These are phyloP conservation scores for Eucalyptus erythrocorys DNA, from an alignment of 345 rosid species.

Conservation along the genomic window DNA sequence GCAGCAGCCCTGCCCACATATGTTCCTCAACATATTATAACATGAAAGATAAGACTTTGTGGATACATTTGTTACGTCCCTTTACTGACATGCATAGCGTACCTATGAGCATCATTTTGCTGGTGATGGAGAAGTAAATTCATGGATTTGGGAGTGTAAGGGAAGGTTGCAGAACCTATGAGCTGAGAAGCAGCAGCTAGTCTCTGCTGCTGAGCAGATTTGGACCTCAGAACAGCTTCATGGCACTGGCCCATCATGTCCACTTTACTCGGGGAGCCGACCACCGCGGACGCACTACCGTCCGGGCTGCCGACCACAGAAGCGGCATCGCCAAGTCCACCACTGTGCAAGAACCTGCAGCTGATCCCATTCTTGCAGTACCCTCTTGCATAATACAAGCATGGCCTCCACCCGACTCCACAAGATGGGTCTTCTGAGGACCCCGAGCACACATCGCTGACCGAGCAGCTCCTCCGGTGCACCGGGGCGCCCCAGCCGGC, in stretches of 20 bases:
- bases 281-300: neutral
- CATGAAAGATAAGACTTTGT: neutral
- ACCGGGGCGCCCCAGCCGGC: slow-evolving; percentile 34
- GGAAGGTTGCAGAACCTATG: slow-evolving; percentile 29
- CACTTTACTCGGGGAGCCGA: slow-evolving; percentile 61
- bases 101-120: slow-evolving; percentile 68
- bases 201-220: slow-evolving; percentile 68
- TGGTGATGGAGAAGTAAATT: slow-evolving; percentile 56
- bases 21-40: neutral
- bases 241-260: slow-evolving; percentile 52
- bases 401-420: slow-evolving; percentile 83
- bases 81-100: neutral
- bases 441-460: slow-evolving; percentile 49
- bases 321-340: slow-evolving; percentile 24
- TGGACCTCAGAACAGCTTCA: slow-evolving; percentile 67
- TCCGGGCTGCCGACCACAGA: slow-evolving; percentile 13
- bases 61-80: neutral
- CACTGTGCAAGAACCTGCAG: slow-evolving; percentile 71
- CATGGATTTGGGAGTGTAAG: slow-evolving; percentile 59
- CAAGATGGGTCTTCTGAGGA: slow-evolving; percentile 38
- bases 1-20: slow-evolving; percentile 16
- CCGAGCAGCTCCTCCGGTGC: slow-evolving; percentile 71
- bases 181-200: slow-evolving; percentile 44
- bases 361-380: slow-evolving; percentile 77
- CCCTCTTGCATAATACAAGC: slow-evolving; percentile 86